These are phyloP conservation scores for Parsonsia alboflavescens DNA, from an alignment of 257 asterid genomes.

Conservation along the genomic window DNA sequence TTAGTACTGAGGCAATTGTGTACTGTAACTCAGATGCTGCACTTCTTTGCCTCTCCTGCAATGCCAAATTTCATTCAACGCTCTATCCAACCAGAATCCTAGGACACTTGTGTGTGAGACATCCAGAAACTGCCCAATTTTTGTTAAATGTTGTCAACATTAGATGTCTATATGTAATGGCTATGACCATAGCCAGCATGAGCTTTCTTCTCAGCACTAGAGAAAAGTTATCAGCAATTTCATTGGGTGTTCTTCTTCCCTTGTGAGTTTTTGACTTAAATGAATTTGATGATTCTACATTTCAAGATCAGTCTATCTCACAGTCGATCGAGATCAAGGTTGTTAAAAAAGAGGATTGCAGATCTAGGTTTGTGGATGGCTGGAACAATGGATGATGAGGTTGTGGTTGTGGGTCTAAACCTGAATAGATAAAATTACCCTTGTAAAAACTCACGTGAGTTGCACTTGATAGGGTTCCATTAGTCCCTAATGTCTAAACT, in stretches of 20 bases:
- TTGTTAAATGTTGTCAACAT: conserved; percentile 50
- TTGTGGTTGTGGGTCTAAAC: too few species aligned
- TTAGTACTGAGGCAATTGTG: conserved; percentile 48
- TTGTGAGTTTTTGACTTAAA: conserved; percentile 81
- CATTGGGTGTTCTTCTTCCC: conserved; percentile 80
- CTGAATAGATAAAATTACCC: too few species aligned
- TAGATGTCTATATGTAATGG: conserved; percentile 57
- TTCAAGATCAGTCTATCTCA: conserved; percentile 19
- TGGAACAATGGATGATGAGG: too few species aligned
- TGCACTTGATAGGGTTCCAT: too few species aligned
- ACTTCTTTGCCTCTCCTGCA: conserved; percentile 80
- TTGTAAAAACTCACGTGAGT: too few species aligned
- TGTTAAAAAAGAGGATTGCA: too few species aligned
- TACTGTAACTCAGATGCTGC: conserved; percentile 85
- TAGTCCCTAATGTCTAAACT: too few species aligned
- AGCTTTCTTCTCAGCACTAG: conserved; percentile 40
- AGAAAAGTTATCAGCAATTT: conserved; percentile 41
- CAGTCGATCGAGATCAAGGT: too few species aligned
- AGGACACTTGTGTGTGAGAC: conserved; percentile 68
- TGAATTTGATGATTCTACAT: conserved; percentile 21
- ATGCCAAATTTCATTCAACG: conserved; percentile 77
- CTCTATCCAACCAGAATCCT: conserved; percentile 67
- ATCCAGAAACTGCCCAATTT: conserved; percentile 43
- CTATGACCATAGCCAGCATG: conserved; percentile 47
- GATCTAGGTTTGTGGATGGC: too few species aligned